Percentiles rank a stretch among this genome's conserved stretches.
phyloP scores from a whole-genome alignment of 2,329 filamentous ascomycete species.

The Verticillium albo-atrum region DNA sequence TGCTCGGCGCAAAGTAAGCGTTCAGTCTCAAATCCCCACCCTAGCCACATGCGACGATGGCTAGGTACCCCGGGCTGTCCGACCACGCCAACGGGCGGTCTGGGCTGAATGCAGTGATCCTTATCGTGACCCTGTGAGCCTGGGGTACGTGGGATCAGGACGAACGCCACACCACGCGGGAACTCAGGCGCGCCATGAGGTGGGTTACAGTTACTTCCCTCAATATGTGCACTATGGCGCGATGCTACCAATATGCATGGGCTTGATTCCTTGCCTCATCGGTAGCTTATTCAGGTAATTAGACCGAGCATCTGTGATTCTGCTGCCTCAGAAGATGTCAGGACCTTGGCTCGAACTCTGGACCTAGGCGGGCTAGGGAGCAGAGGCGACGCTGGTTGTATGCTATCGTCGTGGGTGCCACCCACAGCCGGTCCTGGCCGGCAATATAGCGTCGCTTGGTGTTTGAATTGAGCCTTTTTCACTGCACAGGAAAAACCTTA shows the following conservation, averaged over 20 bases:
- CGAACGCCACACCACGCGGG: background rate
- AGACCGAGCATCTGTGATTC: background rate
- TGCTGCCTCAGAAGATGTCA: background rate
- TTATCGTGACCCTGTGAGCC: background rate
- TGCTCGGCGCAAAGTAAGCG: background rate
- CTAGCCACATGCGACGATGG: background rate
- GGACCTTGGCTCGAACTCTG: background rate
- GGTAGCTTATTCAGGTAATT: background rate
- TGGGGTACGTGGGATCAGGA: background rate
- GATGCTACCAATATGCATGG: background rate
- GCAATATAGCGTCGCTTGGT: background rate
- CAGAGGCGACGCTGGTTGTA: background rate
- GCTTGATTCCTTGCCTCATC: background rate
- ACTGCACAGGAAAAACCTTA: background rate
- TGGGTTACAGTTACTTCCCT: background rate
- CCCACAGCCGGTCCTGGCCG: background rate
- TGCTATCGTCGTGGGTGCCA: background rate
- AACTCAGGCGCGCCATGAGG: background rate
- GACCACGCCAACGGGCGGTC: background rate
- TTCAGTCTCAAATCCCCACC: background rate
- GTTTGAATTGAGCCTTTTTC: background rate
- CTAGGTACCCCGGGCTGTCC: background rate
- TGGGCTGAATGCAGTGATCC: background rate
- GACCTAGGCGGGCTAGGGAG: background rate
- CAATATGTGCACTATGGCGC: background rate